Percentiles rank a stretch among this genome's conserved stretches.
These are phyloP conservation scores for Boletus barrowsii DNA, from an alignment of 768 basidiomycete genomes.

Conservation along the genomic window DNA sequence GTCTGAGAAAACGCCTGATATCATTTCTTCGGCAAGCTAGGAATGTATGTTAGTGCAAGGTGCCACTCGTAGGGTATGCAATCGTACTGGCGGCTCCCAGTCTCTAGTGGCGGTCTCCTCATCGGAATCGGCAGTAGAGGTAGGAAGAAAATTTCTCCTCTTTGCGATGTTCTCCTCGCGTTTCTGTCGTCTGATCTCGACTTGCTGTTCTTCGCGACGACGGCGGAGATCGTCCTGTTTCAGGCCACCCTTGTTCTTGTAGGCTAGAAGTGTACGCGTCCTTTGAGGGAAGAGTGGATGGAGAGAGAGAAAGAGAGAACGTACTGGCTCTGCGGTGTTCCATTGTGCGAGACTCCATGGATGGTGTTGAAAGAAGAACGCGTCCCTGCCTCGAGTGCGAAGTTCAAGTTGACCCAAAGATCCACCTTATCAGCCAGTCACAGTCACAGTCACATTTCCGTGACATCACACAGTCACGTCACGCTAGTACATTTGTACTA, in stretches of 20 bases:
- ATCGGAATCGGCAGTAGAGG: slow-evolving; percentile 79
- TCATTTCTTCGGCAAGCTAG: slow-evolving; percentile 88
- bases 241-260: slow-evolving; percentile 87
- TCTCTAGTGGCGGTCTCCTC: slow-evolving; percentile 70
- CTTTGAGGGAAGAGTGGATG: slow-evolving; percentile 22
- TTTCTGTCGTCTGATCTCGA: slow-evolving; percentile 98
- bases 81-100: slow-evolving; percentile 74
- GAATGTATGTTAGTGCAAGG: slow-evolving; percentile 8
- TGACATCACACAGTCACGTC: slow-evolving; percentile 18
- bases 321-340: slow-evolving; percentile 73
- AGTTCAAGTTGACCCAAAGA: neutral
- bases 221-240: slow-evolving; percentile 93
- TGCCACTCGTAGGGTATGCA: slow-evolving; percentile 9
- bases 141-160: slow-evolving; percentile 87
- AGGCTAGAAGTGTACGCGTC: slow-evolving; percentile 56
- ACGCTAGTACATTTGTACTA: neutral
- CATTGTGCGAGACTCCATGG: slow-evolving; percentile 65
- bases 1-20: slow-evolving; percentile 87
- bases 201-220: slow-evolving; percentile 96
- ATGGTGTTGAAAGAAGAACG: slow-evolving; percentile 9
- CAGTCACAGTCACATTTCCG: slow-evolving; percentile 20
- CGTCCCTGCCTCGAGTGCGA: slow-evolving; percentile 13
- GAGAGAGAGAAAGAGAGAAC: slow-evolving; percentile 17
- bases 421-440: slow-evolving; percentile 25
- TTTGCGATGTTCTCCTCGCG: slow-evolving; percentile 98